These are phyloP conservation scores for Fusarium camptoceras DNA, from an alignment of 2,329 filamentous ascomycete species.

Conservation along the genomic window DNA sequence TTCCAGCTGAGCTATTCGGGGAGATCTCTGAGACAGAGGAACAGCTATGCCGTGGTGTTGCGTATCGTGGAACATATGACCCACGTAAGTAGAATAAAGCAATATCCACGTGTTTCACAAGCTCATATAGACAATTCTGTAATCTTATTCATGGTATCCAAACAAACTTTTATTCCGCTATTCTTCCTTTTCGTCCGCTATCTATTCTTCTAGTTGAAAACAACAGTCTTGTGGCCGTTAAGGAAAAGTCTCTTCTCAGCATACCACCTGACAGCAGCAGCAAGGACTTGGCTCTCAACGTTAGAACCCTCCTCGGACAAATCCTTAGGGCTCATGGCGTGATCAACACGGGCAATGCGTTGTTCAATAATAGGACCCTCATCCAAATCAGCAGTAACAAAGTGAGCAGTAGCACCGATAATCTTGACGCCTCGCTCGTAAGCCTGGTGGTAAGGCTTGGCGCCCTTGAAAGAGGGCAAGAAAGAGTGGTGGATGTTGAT, in stretches of 20 bases:
- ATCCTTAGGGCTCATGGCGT: constrained; percentile 79
- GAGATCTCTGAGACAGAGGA: constrained; percentile 33
- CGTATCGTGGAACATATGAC: neutral
- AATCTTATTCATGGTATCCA: neutral
- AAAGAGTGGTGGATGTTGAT: constrained; percentile 95
- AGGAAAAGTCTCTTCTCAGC: constrained; percentile 82
- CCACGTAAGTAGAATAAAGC: neutral
- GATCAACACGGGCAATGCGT: constrained; percentile 80
- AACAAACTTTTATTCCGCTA: constrained; percentile 8
- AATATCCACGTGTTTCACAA: neutral
- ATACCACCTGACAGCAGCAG: constrained; percentile 86
- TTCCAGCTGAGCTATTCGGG: constrained; percentile 48
- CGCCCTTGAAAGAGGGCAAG: constrained; percentile 88
- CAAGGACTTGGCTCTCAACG: constrained; percentile 85
- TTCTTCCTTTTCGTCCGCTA: neutral
- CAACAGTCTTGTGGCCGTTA: constrained; percentile 83
- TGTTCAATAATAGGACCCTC: constrained; percentile 92
- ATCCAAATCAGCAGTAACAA: constrained; percentile 85
- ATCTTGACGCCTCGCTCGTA: constrained; percentile 90
- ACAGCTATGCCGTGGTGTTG: neutral
- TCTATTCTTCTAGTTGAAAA: constrained; percentile 64
- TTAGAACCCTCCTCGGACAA: constrained; percentile 84
- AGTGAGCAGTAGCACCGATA: constrained; percentile 86
- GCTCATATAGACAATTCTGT: neutral
- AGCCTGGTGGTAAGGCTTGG: constrained; percentile 89